Percentiles rank a stretch among this genome's conserved stretches.
These are phyloP conservation scores for Dictyostelium firmibasis DNA, from an alignment of 78 protist species.

Conservation along the genomic window DNA sequence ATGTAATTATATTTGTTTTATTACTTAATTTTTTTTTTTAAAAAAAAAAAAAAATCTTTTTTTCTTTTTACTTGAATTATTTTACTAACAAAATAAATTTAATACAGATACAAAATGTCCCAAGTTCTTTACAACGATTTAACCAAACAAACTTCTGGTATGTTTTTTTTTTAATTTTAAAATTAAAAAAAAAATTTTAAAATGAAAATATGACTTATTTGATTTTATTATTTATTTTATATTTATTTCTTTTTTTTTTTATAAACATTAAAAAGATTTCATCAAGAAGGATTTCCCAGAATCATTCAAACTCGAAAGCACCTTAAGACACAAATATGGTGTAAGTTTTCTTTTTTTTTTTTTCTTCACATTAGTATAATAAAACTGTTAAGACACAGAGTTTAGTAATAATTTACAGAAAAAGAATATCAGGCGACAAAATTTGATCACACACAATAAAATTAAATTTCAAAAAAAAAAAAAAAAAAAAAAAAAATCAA, in stretches of 20 bases:
- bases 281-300: conserved; percentile 76
- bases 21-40: background rate
- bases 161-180: background rate
- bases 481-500: too few relatives aligned
- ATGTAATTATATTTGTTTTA: background rate
- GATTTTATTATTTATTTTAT: too few relatives aligned
- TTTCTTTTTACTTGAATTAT: background rate
- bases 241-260: too few relatives aligned
- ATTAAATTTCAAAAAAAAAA: too few relatives aligned
- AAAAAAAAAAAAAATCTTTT: too few relatives aligned
- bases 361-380: too few relatives aligned
- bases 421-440: too few relatives aligned
- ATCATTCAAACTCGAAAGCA: conserved; percentile 21
- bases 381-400: too few relatives aligned
- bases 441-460: too few relatives aligned
- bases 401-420: too few relatives aligned
- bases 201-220: background rate
- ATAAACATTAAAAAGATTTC: conserved; percentile 5
- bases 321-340: conserved; percentile 1
- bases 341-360: background rate
- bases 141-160: conserved; percentile 54
- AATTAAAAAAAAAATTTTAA: background rate
- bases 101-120: background rate
- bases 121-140: conserved; percentile 44
- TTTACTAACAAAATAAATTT: background rate